phyloP scores from a whole-genome alignment of 164 flowering plant species.

The Macadamia tetraphylla region DNA sequence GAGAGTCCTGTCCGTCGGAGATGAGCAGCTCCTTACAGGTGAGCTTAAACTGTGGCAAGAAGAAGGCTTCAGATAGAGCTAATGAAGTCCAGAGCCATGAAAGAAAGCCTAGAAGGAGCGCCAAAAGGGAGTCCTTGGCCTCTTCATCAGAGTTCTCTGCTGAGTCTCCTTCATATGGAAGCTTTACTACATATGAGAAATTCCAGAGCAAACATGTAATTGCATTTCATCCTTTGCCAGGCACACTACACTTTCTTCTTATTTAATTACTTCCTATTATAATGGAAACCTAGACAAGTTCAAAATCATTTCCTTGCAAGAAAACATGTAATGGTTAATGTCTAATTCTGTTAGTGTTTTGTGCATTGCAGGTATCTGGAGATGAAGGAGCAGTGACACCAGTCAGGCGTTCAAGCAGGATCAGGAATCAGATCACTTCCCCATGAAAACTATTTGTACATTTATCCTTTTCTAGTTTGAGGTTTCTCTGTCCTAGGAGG shows the following conservation, averaged over 20 bases:
- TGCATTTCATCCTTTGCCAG: neutral
- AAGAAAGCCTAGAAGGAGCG: constrained; percentile 23
- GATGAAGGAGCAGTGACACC: constrained; percentile 63
- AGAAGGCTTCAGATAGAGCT: constrained; percentile 5
- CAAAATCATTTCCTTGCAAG: too few relatives aligned
- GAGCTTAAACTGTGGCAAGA: constrained; percentile 22
- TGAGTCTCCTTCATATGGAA: constrained; percentile 65
- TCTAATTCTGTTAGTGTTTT: neutral
- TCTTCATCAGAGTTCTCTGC: constrained; percentile 48
- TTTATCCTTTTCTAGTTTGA: too few relatives aligned
- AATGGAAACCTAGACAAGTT: too few relatives aligned
- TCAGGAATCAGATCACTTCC: constrained; percentile 48
- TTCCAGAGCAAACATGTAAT: constrained; percentile 49
- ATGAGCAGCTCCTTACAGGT: constrained; percentile 43
- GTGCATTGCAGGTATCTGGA: constrained; percentile 28
- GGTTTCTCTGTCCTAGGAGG: too few relatives aligned
- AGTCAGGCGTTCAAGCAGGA: constrained; percentile 75
- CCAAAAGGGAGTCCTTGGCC: constrained; percentile 46
- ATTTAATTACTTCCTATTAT: too few relatives aligned
- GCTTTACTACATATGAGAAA: constrained; percentile 74
- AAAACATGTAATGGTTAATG: neutral
- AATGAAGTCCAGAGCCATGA: constrained; percentile 34
- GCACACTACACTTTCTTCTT: too few relatives aligned
- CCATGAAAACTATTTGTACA: constrained; percentile 18
- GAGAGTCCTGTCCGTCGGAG: constrained; percentile 48